These are phyloP conservation scores for Zygosaccharomyces rouxii DNA, from an alignment of 805 yeast species.

Conservation along the genomic window DNA sequence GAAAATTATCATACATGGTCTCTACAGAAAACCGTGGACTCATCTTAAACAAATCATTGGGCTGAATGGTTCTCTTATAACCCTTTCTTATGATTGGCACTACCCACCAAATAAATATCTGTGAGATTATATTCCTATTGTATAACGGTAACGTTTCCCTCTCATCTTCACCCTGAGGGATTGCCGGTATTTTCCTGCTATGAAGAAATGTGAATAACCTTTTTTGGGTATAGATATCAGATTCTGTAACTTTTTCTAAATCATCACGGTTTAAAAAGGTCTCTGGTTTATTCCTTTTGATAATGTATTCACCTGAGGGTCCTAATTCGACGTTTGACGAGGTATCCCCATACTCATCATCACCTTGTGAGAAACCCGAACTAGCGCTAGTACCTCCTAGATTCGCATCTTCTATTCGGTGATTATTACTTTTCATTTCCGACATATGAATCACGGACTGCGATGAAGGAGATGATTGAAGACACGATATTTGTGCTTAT, in stretches of 20 bases:
- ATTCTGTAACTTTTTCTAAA: conserved; percentile 35
- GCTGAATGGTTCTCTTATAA: conserved; percentile 64
- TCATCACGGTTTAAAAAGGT: conserved; percentile 34
- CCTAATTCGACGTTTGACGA: conserved; percentile 1
- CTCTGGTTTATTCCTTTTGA: conserved; percentile 30
- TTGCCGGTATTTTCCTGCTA: conserved; percentile 45
- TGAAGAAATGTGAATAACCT: conserved; percentile 50
- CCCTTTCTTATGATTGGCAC: conserved; percentile 60
- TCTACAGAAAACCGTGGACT: conserved; percentile 43
- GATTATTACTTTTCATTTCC: background rate
- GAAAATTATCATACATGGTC: conserved; percentile 38
- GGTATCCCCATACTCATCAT: background rate
- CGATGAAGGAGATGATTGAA: too few species aligned
- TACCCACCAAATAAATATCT: conserved; percentile 64
- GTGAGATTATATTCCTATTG: conserved; percentile 39
- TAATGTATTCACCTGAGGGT: conserved; percentile 27
- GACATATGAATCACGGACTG: too few species aligned
- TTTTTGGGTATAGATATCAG: conserved; percentile 39
- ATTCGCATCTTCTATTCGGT: background rate
- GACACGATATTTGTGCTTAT: too few species aligned
- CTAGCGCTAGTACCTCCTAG: background rate
- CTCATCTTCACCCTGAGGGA: conserved; percentile 47
- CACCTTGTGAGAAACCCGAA: background rate
- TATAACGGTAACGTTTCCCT: conserved; percentile 48
- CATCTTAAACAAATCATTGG: conserved; percentile 53